Evolutionary conservation across 192 early-diverging fungal genomes (phyloP), one percentile per base, ranked within the genome.

Genomic region (Umbelopsis sp.): DNA sequence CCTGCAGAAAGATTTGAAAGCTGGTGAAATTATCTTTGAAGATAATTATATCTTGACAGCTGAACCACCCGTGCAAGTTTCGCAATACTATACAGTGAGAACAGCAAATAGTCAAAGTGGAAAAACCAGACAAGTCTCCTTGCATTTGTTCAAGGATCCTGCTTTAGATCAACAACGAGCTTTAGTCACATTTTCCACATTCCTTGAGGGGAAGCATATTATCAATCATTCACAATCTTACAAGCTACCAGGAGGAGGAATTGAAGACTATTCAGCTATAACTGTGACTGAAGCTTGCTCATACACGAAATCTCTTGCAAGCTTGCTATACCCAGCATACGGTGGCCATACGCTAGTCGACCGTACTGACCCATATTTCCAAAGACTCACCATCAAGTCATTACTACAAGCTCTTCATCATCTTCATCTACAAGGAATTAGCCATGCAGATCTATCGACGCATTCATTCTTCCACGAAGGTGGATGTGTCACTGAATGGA

Each of bases 371-470:
- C 30, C 16, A 15, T 61, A 61, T 61, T 61, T 61, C 55, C 55
- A 61, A 35, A 27, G 9, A 5, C 30, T 61, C 12, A 61, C 55
- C 33, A 61, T 61, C 55, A 61, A 61, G 15, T 61, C 55, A 6
- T 35, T 61, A 30, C 30, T 61, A 33, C 27, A 35, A n/a, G 25
- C 27, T 13, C 16, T 61, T 15, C 27, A 61, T 3, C 23, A 27
- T 7, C 55, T 61, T 4, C 55, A 61, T 27, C 27, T 3, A 6
- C 27, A 35, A 3, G 5, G 33, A 18, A 18, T 61, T 12, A 15
- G 23, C 27, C 55, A 61, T 18, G 7, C 16, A 5, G 33, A 33
- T 33, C 13, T 61, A 4, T 61, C 55, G 7, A 18, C 30, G 2
- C 11, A 61, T 4, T 11, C 55, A 15, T 61, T 61, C 13, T 61